Base-by-base conservation (phyloP, 1,284 basidiomycete species). In the Fomitiporia mediterranea region DNA sequence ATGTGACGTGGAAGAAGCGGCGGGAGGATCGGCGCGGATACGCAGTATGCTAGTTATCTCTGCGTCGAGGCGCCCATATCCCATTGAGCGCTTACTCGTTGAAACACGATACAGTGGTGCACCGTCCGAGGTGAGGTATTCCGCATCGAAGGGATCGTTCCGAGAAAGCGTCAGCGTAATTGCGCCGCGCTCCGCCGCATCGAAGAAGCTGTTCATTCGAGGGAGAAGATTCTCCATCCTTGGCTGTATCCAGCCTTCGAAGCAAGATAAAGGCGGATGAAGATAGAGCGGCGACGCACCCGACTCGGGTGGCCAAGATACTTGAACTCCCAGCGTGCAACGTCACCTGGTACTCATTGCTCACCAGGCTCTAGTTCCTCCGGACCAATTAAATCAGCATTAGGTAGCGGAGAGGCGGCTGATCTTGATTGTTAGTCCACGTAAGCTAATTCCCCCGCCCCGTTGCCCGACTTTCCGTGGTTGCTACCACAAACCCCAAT, bases 151-250 rank as follows among this genome's bases (percentile, higher is more conserved):
- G 19, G 53, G 53, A 34, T 54, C 43, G 23, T 47, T 44, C 4
- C 9, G 30, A 32, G 53, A 54, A 32, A 54, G 53, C 23, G 53
- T 46, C 3, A 54, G 32, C 30, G 53, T 54, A 2, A 54, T 32
- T 15, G 53, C 44, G 15, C 53, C 53, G 32, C 53, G 53, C 34
- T 54, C 53, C 9, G 42, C 21, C 2, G 53, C 30, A 34, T 54
- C 53, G 44, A 54, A 54, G 44, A 54, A 54, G 23, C 42, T 43
- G 23, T 25, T 35, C 53, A 46, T 46, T 17, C n/a, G n/a, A n/a
- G n/a, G n/a, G n/a, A n/a, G n/a, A 27, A 19, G 25, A 28, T 42
- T 17, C 35, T 30, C 30, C 15, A 34, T 48, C n/a, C 46, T 28
- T 23, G 46, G 19, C 17, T n/a, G 46, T 48, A 6, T 17, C 27